Percentiles rank a stretch among this genome's conserved stretches.
These are phyloP conservation scores for Epichloe aotearoae DNA, from an alignment of 2,329 filamentous ascomycete species.

Conservation along the genomic window DNA sequence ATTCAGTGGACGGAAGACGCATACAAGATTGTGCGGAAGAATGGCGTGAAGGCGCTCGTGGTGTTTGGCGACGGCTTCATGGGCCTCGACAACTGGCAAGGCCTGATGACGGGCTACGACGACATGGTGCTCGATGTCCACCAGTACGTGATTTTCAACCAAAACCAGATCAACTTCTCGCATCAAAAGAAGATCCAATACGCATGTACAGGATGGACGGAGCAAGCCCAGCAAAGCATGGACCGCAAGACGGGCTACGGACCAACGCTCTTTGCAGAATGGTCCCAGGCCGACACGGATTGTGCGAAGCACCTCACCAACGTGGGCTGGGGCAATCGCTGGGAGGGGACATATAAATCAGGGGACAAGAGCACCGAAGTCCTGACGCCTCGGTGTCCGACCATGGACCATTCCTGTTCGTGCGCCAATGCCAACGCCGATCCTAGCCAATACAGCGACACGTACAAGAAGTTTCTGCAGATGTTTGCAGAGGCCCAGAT, in stretches of 20 bases:
- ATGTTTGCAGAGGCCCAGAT: conserved; percentile 96
- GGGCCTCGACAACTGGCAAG: conserved; percentile 83
- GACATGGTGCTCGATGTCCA: conserved; percentile 87
- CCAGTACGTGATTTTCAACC: conserved; percentile 97
- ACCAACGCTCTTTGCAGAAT: conserved; percentile 89
- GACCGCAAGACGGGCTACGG: conserved; percentile 71
- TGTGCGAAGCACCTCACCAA: conserved; percentile 81
- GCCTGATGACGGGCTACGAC: conserved; percentile 56
- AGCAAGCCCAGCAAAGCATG: conserved; percentile 62
- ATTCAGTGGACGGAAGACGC: conserved; percentile 68
- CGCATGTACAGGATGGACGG: conserved; percentile 75
- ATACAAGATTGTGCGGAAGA: conserved; percentile 57
- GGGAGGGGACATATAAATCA: conserved; percentile 74
- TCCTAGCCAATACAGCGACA: conserved; percentile 48
- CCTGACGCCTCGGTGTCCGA: conserved; percentile 61
- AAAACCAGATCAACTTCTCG: conserved; percentile 65
- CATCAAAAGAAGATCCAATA: conserved; percentile 78
- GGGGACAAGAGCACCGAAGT: conserved; percentile 49
- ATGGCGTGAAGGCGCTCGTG: conserved; percentile 59
- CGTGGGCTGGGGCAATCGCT: conserved; percentile 75
- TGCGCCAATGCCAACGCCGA: conserved; percentile 68
- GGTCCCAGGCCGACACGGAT: conserved; percentile 95
- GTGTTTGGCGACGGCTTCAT: conserved; percentile 94
- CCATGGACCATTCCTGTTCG: conserved; percentile 49
- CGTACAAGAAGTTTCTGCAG: conserved; percentile 74